A percentile compares a stretch with the other conserved stretches of the same genome.
These are phyloP conservation scores for Vachellia pachyceras DNA, from an alignment of 306 rosid species.

Conservation along the genomic window DNA sequence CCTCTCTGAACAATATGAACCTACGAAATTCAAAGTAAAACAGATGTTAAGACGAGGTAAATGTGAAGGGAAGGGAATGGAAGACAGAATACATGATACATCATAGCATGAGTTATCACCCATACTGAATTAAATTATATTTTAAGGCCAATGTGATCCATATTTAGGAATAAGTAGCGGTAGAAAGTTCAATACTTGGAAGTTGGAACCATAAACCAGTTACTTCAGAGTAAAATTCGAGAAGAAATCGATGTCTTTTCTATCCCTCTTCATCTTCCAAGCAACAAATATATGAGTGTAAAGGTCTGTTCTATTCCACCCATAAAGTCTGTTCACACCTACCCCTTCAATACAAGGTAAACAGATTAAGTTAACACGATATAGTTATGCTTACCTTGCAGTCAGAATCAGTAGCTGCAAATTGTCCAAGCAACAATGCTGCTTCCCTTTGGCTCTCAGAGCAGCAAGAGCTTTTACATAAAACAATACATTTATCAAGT, in stretches of 20 bases:
- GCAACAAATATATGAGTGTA: constrained; percentile 21
- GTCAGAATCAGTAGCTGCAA: constrained; percentile 99
- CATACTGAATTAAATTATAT: not conserved
- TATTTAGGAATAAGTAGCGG: not conserved
- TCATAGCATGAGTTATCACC: constrained; percentile 16
- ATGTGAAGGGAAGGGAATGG: not conserved
- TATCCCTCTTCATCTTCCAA: constrained; percentile 10
- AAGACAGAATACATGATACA: constrained; percentile 3
- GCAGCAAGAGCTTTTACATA: constrained; percentile 79
- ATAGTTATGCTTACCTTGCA: constrained; percentile 68
- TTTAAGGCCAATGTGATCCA: not conserved
- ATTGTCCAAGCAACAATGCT: constrained; percentile 94
- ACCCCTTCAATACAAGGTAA: constrained; percentile 3
- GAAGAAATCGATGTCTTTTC: not conserved
- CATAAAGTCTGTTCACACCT: not conserved
- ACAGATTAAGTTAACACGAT: constrained; percentile 8
- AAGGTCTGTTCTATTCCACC: constrained; percentile 5
- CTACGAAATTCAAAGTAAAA: constrained; percentile 48
- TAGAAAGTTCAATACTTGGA: constrained; percentile 19
- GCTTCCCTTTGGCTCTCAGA: constrained; percentile 99
- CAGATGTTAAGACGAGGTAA: not conserved
- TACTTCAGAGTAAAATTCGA: constrained; percentile 9
- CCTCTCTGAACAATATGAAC: constrained; percentile 96
- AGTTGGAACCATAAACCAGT: not conserved
- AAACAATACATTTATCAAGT: constrained; percentile 22